Evolutionary conservation across 75 land plant genomes (phyloP), one percentile per base, ranked within the genome.

Genomic region (Selaginella tamariscina): DNA sequence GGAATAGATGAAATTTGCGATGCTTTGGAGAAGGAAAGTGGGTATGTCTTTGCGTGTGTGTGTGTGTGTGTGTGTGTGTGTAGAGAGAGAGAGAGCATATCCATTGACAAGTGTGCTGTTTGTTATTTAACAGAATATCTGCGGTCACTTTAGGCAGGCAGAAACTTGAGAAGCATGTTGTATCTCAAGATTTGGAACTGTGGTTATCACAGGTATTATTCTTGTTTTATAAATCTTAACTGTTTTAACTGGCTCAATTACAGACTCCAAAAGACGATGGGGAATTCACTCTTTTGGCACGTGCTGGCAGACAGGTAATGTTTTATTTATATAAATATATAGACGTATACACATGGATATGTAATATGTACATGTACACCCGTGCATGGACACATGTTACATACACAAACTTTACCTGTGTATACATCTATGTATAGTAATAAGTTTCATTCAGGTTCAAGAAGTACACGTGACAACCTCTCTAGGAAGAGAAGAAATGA

Each of bases 301-400:
- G 98, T 33, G 98, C 98, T 65, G 98, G 98, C n/a, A 83, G 96
- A 73, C 91, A 86, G 91, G 98, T 85, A 44, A 32, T 2, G 24
- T 1, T 68, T 15, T 56, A 54, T 18, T 56, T 8, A 64, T 60
- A 31, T 27, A 60, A 27, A 54, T 68, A 13, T 68, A 24, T 2
- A 26, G 55, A 59, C 33, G 5, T 28, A 69, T 27, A 24, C 5
- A 65, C 23, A 29, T 15, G 27, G 55, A 30, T 13, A 64, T 22
- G 8, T 11, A 62, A 59, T 24, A 24, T 39, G 57, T 27, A 27
- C 30, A 27, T 21, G 28, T 39, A 23, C 9, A 66, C 31, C 18
- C 44, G 27, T 23, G 31, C 27, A 73, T 18, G 33, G 20, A 39
- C 18, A 32, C 55, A 71, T 64, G 20, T 65, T 27, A 65, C 9